Base-by-base conservation (phyloP, 2,329 filamentous ascomycete genomes). In the Penicillium sp. region DNA sequence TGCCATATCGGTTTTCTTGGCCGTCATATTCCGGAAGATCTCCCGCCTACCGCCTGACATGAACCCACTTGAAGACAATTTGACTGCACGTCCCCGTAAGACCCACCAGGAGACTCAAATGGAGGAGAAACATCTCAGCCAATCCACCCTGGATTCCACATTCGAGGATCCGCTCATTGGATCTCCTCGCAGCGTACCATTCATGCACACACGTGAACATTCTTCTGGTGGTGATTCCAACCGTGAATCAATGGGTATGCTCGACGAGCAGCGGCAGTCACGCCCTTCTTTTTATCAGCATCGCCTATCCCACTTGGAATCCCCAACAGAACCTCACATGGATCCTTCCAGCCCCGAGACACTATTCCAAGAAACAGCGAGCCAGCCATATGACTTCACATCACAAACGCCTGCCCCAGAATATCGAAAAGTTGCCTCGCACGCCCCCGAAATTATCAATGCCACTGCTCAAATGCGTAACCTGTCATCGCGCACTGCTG, bases 21-120 rank as follows among this genome's bases (percentile, higher is more conserved):
- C 86, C 17, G 72, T 90, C 52, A 84, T 89, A 65, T 97, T 97
- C 84, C 85, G 88, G 41, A 89, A 89, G 69, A 97, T 97, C 67
- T 82, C 87, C 6, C 80, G 82, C 21, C 83, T 97, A 72, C 93
- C 93, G 6, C 93, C 93, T 0, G 93, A 97, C 70, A 91, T 96
- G 89, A 97, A 97, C 72, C 93, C 93, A 1, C 81, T 97, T 15
- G 93, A 97, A 72, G 86, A 90, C 64, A 88, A 93, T 68, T 78
- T 96, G 57, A 97, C 92, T 1, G 87, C 90, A 57, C 81, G 77
- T 70, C 73, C 64, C 75, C 91, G 96, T 76, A 93, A 92, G 79
- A 63, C 31, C 35, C 86, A 89, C 69, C 93, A 90, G 71, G 86
- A 84, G 64, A 84, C 82, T 0, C 81, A 84, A 17, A 78, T 81